Evolutionary conservation across 306 rosid genomes (phyloP), one percentile per base, ranked within the genome.

Genomic region (Oxytropis ochrocephala): DNA sequence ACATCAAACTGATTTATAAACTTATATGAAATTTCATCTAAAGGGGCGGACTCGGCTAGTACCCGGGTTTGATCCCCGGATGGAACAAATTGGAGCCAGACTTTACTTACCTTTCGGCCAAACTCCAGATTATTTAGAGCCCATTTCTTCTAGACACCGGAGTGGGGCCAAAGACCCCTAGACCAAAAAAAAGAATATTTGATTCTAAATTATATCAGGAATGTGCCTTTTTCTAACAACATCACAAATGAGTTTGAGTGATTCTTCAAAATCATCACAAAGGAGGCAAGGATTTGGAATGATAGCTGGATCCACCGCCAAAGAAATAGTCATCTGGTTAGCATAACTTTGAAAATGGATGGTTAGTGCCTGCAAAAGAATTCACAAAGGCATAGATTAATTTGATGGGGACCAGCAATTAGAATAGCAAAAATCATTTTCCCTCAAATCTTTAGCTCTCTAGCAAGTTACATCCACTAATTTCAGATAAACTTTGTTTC

Each of bases 311-410:
- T 90, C 95, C 11, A 80, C 84, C 0, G 85, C 73, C 35, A 90
- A 0, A 32, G 78, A 74, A 67, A 90, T 75, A 0, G 75, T 87
- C 90, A 85, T 83, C 56, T 82, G 74, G 11, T 80, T 60, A 6
- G 24, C 80, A 19, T 84, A 84, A 75, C 91, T 87, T 71, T 79
- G 82, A 52, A 42, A 85, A 77, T 90, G 95, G n/a, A 85, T n/a
- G 9, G 83, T 85, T 41, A 90, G 17, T 53, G 90, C 91, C 96
- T 90, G 75, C 64, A 75, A 32, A 61, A 53, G 4, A 51, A 61
- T 77, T 16, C 0, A 11, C 21, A 56, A 13, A 3, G 8, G 3
- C 44, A 10, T 32, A 35, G 6, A 21, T 46, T 33, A 48, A 18
- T 59, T 59, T 9, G 12, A 2, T 32, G 49, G n/a, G 4, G 19